Evolutionary conservation across 192 early-diverging fungal genomes (phyloP).

Genomic region (Coemansia sp.): DNA sequence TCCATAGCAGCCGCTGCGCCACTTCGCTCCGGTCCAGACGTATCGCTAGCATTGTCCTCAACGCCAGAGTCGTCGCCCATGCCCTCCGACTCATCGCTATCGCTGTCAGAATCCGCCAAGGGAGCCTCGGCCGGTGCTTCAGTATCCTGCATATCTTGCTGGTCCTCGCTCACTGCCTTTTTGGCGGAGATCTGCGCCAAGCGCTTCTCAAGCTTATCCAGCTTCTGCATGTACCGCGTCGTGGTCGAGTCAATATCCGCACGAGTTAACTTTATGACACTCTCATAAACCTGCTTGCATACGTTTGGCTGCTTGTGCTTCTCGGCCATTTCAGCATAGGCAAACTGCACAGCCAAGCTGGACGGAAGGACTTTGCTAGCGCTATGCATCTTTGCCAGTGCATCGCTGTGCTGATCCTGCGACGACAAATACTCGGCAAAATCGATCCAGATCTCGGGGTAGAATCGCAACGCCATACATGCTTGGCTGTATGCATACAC

Average conservation of each 20-base stretch:
- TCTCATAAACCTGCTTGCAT: slow-evolving; percentile 61
- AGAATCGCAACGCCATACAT: slow-evolving; percentile 79
- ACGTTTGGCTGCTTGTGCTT: slow-evolving; percentile 61
- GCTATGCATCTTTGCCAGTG: slow-evolving; percentile 34
- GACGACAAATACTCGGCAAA: slow-evolving; percentile 44
- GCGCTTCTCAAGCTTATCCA: slow-evolving; percentile 46
- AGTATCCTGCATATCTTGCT: slow-evolving; percentile 18
- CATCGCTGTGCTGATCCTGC: slow-evolving; percentile 21
- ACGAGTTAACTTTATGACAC: slow-evolving; percentile 26
- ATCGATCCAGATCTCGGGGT: slow-evolving; percentile 84
- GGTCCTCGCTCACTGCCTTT: not conserved
- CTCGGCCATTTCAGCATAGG: slow-evolving; percentile 72
- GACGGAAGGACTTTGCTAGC: slow-evolving; percentile 29
- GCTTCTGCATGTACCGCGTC: slow-evolving; percentile 23
- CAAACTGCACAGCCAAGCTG: slow-evolving; percentile 72
- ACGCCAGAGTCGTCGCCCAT: slow-evolving; percentile 21
- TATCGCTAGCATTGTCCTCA: slow-evolving; percentile 49
- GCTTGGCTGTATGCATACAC: slow-evolving; percentile 86
- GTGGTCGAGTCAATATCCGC: slow-evolving; percentile 21
- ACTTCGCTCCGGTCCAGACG: slow-evolving; percentile 4
- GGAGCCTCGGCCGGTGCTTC: not conserved
- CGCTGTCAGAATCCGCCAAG: slow-evolving; percentile 31
- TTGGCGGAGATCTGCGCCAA: slow-evolving; percentile 10
- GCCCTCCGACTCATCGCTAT: slow-evolving; percentile 49
- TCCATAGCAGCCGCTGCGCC: slow-evolving; percentile 23